A percentile compares a stretch with the other conserved stretches of the same genome.
Evolutionary conservation across 1,139 yeast genomes (phyloP).

Genomic region (Zygosaccharomyces pseudobailii): DNA sequence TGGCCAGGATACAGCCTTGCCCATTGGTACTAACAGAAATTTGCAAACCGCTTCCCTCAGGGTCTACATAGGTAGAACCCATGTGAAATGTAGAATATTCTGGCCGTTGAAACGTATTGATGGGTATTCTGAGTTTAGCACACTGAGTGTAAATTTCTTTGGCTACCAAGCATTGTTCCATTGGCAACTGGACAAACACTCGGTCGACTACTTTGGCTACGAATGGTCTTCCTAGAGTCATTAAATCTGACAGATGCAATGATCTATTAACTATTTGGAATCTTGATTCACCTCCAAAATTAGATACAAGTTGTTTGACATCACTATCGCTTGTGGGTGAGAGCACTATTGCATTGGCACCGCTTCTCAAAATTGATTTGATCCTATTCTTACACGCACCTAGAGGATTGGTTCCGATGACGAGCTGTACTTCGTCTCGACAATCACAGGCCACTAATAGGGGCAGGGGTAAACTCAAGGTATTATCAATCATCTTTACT

Average conservation of each 20-base stretch:
- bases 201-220: constrained; percentile 66
- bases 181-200: constrained; percentile 58
- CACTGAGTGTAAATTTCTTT: constrained; percentile 47
- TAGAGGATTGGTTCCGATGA: constrained; percentile 47
- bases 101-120: constrained; percentile 73
- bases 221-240: constrained; percentile 55
- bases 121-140: constrained; percentile 62
- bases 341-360: constrained; percentile 55
- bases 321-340: constrained; percentile 24
- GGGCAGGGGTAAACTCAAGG: constrained; percentile 13
- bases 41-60: constrained; percentile 58
- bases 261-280: constrained; percentile 36
- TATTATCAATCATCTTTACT: not conserved
- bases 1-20: constrained; percentile 84
- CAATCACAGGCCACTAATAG: constrained; percentile 41
- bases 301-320: constrained; percentile 12
- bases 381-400: constrained; percentile 43
- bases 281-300: constrained; percentile 18
- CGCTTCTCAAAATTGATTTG: constrained; percentile 46
- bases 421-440: constrained; percentile 51
- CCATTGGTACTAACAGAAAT: constrained; percentile 84
- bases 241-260: constrained; percentile 44
- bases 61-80: constrained; percentile 65
- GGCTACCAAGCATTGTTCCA: constrained; percentile 33
- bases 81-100: constrained; percentile 71